phyloP scores from a whole-genome alignment of 805 yeast species.

The Vanderwaltozyma tropicalis region DNA sequence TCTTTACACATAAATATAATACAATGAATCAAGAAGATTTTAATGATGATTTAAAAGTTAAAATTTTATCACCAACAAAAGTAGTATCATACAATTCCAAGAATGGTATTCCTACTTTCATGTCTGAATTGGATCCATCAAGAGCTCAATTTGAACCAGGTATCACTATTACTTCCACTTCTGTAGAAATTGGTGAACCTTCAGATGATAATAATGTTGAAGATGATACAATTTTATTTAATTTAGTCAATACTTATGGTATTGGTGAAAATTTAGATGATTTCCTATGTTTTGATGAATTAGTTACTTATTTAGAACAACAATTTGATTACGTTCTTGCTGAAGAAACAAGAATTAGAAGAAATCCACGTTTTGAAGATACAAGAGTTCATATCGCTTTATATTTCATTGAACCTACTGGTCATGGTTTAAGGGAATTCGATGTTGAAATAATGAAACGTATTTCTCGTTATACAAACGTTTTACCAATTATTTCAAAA shows the following conservation, averaged over 20 bases:
- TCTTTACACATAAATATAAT: conserved; percentile 50
- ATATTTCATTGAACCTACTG: conserved; percentile 65
- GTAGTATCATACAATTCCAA: conserved; percentile 48
- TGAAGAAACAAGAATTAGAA: conserved; percentile 76
- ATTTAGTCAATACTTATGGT: conserved; percentile 62
- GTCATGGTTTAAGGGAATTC: conserved; percentile 68
- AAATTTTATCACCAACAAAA: conserved; percentile 24
- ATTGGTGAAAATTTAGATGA: conserved; percentile 73
- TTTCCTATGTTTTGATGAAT: conserved; percentile 54
- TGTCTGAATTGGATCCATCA: conserved; percentile 51
- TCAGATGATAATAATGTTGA: conserved; percentile 8
- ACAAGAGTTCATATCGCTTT: conserved; percentile 65
- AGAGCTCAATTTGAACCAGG: conserved; percentile 62
- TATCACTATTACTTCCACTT: conserved; percentile 48
- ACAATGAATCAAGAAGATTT: conserved; percentile 21
- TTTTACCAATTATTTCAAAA: conserved; percentile 58
- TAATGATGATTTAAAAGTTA: conserved; percentile 13
- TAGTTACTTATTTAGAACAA: conserved; percentile 57
- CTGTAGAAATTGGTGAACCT: conserved; percentile 23
- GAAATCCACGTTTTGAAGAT: conserved; percentile 77
- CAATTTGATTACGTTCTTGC: conserved; percentile 71
- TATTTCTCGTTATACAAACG: conserved; percentile 61
- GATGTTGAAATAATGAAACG: conserved; percentile 65
- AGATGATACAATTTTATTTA: conserved; percentile 41
- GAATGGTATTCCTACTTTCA: conserved; percentile 49